Base-by-base conservation (phyloP, 495 filamentous ascomycete genomes). In the Penicillium longicatenatum region DNA sequence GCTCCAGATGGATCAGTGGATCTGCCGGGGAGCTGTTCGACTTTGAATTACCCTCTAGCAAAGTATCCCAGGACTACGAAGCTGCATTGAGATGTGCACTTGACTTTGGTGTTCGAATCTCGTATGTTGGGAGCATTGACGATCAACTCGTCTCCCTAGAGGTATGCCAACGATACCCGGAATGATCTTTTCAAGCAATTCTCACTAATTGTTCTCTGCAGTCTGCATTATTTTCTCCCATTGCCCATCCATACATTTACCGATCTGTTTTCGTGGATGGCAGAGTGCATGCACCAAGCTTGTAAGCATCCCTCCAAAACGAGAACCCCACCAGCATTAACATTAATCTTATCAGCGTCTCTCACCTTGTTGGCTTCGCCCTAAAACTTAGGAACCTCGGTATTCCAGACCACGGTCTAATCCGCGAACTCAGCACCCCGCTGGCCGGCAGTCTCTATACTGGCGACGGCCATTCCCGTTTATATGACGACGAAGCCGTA, bases 191-290 rank as follows among this genome's bases (percentile, higher is more conserved):
- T 26, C 26, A n/a, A n/a, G 26, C 12, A 41, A 21, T 16, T 44
- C 10, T 16, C 22, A 52, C 37, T 29, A 9, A 53, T 30, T 4
- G 4, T 19, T 6, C 0, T 11, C 9, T 50, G 4, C 41, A 92
- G 85, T 97, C 92, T 16, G 91, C 92, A 0, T 86, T 91, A 2
- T 96, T 95, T 63, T 84, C 90, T 2, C 86, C 87, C 5, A 84
- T 90, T 6, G 84, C 84, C 33, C 94, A 98, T 68, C 94, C 94
- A 4, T 92, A 96, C 62, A 93, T 98, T 39, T 93, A 89, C 67
- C 85, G 94, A 22, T 90, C 93, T 29, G 93, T 93, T 6, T 98
- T 98, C 67, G 90, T 98, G 48, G 93, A 98, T 70, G 91, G 93
- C 35, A 83, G 92, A 58, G 84, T 97, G 29, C 93, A 98, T 66